phyloP scores from a whole-genome alignment of 2,329 filamentous ascomycete genomes.

The Cytospora leucostoma region DNA sequence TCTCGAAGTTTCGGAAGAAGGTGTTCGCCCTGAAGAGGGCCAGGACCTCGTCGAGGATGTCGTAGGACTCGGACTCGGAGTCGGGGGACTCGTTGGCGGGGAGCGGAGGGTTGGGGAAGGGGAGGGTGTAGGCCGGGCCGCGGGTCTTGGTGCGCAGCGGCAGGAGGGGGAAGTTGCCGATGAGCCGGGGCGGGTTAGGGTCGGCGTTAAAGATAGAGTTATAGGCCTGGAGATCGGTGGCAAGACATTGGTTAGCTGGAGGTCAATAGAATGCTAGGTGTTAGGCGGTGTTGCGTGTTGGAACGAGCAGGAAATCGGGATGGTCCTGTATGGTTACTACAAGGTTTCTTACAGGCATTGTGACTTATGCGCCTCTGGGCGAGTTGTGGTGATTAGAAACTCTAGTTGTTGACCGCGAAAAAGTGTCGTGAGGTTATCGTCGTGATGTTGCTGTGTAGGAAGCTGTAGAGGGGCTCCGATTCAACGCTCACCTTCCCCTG shows the following conservation, averaged over 20 bases:
- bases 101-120: constrained; percentile 57
- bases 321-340: no score
- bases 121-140: constrained; percentile 89
- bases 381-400: constrained; percentile 28
- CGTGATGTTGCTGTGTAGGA: constrained; percentile 3
- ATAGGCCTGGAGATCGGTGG: constrained; percentile 68
- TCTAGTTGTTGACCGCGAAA: background rate
- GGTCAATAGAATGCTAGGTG: background rate
- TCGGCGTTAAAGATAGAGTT: constrained; percentile 94
- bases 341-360: constrained; percentile 30
- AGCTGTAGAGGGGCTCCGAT: constrained; percentile 14
- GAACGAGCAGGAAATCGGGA: background rate
- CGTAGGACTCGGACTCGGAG: constrained; percentile 89
- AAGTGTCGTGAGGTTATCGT: background rate
- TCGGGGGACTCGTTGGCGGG: constrained; percentile 67
- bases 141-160: constrained; percentile 93
- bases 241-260: constrained; percentile 25
- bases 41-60: constrained; percentile 92
- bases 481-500: constrained; percentile 16
- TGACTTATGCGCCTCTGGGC: constrained; percentile 26
- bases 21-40: constrained; percentile 95
- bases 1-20: constrained; percentile 99
- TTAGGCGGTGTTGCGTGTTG: background rate
- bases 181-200: constrained; percentile 61
- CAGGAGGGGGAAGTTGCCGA: constrained; percentile 92